phyloP scores from a whole-genome alignment of 768 basidiomycete genomes.

The Candolleomyces efflorescens region DNA sequence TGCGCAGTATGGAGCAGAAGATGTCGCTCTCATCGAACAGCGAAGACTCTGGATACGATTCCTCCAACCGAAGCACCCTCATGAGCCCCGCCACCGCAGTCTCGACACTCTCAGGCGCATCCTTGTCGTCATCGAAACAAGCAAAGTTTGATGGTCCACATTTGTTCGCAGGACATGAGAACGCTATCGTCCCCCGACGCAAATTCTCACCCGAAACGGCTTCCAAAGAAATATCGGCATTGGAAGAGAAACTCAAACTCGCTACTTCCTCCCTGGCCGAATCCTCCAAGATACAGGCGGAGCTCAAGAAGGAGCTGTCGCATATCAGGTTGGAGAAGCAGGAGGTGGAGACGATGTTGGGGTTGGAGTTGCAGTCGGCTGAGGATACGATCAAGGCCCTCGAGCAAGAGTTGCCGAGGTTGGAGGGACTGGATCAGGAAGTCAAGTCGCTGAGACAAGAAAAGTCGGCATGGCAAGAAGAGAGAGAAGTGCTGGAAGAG shows the following conservation, averaged over 20 bases:
- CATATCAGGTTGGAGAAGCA: constrained; percentile 64
- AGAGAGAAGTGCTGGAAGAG: constrained; percentile 39
- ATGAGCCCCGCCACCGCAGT: constrained; percentile 39
- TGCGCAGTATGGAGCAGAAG: constrained; percentile 64
- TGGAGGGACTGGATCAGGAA: constrained; percentile 45
- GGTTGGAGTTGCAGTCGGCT: constrained; percentile 61
- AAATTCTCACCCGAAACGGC: constrained; percentile 40
- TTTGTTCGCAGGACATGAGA: constrained; percentile 78
- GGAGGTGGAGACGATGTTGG: constrained; percentile 59
- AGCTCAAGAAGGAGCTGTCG: constrained; percentile 58
- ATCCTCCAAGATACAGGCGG: constrained; percentile 58
- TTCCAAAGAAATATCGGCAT: constrained; percentile 38
- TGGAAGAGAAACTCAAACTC: constrained; percentile 65
- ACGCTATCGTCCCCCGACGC: constrained; percentile 54
- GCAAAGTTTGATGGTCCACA: constrained; percentile 77
- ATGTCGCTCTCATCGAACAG: constrained; percentile 23
- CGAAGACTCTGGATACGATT: constrained; percentile 52
- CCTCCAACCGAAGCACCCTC: constrained; percentile 46
- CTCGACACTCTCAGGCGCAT: constrained; percentile 37
- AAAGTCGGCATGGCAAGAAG: constrained; percentile 46
- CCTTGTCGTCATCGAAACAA: constrained; percentile 39
- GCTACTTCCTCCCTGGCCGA: constrained; percentile 54
- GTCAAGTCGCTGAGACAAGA: constrained; percentile 46
- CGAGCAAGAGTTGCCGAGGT: constrained; percentile 48
- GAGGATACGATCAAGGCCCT: constrained; percentile 60